These are phyloP conservation scores for Comarum palustre DNA, from an alignment of 306 rosid genomes.

Conservation along the genomic window DNA sequence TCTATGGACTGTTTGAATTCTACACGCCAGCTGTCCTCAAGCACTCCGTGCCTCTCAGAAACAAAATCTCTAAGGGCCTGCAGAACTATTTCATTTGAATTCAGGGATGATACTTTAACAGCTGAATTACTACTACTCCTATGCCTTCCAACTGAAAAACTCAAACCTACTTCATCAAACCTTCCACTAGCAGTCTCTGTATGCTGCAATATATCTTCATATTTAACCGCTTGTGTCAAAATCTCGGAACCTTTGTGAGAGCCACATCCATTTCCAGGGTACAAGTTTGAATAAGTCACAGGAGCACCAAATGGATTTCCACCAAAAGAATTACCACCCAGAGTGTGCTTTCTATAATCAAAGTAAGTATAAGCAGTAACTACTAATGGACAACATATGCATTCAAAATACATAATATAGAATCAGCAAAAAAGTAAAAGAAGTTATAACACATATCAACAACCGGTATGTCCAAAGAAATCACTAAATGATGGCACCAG, in stretches of 20 bases:
- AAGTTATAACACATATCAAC: not conserved
- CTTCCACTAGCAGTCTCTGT: conserved; percentile 45
- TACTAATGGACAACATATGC: conserved; percentile 37
- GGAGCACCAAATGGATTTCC: conserved; percentile 73
- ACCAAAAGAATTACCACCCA: conserved; percentile 79
- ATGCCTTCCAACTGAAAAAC: conserved; percentile 55
- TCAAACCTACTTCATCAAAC: conserved; percentile 56
- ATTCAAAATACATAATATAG: conserved; percentile 20
- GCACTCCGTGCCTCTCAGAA: conserved; percentile 74
- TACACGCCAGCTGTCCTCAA: conserved; percentile 97
- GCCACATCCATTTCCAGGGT: conserved; percentile 58
- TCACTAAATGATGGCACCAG: not conserved
- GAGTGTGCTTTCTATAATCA: conserved; percentile 78
- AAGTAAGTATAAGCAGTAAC: conserved; percentile 45
- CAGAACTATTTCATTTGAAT: conserved; percentile 65
- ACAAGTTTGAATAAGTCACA: conserved; percentile 54
- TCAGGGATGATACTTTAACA: conserved; percentile 44
- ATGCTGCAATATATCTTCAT: conserved; percentile 66
- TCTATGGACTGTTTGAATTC: conserved; percentile 66
- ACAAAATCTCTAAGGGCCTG: conserved; percentile 88
- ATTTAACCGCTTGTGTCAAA: conserved; percentile 56
- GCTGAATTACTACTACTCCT: conserved; percentile 49
- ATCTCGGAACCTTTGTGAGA: conserved; percentile 56
- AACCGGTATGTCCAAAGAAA: not conserved
- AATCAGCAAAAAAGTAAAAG: not conserved